These are phyloP conservation scores for Alternaria panax DNA, from an alignment of 2,329 filamentous ascomycete genomes.

Conservation along the genomic window DNA sequence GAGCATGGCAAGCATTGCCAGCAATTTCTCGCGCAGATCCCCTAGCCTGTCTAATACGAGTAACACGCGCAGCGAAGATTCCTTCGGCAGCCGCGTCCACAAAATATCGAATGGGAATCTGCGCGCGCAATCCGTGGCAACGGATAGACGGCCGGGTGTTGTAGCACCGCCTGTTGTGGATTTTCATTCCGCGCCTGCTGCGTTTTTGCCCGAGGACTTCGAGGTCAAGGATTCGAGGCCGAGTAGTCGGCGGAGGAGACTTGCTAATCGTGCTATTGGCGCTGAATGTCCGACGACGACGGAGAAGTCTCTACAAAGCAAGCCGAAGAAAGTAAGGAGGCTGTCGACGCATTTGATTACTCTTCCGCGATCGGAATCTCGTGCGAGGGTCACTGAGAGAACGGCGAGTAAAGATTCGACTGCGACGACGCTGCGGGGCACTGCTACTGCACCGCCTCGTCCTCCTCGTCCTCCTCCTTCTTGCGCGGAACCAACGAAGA, in stretches of 20 bases:
- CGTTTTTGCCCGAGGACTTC: conserved; percentile 59
- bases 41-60: conserved; percentile 61
- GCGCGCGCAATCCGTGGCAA: conserved; percentile 30
- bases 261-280: conserved; percentile 36
- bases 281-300: conserved; percentile 25
- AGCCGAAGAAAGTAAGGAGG: conserved; percentile 39
- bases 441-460: not conserved
- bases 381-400: conserved; percentile 23
- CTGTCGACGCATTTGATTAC: conserved; percentile 44
- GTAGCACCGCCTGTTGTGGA: conserved; percentile 49
- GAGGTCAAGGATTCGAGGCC: conserved; percentile 47
- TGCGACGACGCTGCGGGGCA: conserved; percentile 23
- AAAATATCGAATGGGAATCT: conserved; percentile 38
- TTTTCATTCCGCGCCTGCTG: conserved; percentile 57
- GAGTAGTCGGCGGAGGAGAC: conserved; percentile 35
- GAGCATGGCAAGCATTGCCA: conserved; percentile 80
- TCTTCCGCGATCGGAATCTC: conserved; percentile 38
- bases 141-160: conserved; percentile 33
- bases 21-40: conserved; percentile 76
- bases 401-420: conserved; percentile 31
- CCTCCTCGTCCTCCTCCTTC: too few species aligned
- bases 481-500: conserved; percentile 9
- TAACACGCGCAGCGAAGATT: conserved; percentile 48
- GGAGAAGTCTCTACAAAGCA: conserved; percentile 30
- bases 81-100: conserved; percentile 36